phyloP scores from a whole-genome alignment of 768 basidiomycete species.

The Rhodotorula toruloides region DNA sequence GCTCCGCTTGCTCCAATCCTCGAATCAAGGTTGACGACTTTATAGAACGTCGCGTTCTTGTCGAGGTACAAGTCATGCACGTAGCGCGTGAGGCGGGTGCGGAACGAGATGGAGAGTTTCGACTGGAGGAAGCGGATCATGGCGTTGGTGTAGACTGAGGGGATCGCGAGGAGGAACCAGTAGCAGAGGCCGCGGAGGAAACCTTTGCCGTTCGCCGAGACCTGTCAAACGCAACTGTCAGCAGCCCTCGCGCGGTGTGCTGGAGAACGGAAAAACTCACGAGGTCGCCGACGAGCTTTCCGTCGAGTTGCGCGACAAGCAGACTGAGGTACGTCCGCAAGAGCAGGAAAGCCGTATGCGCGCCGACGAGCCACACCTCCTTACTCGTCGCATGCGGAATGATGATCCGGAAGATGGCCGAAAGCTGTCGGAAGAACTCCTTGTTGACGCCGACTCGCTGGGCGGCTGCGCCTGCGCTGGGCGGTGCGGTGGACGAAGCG shows the following conservation, averaged over 20 bases:
- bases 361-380: conserved; percentile 65
- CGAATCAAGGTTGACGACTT: conserved; percentile 41
- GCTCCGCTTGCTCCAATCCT: conserved; percentile 34
- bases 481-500: neutral
- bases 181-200: conserved; percentile 73
- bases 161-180: conserved; percentile 87
- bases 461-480: neutral
- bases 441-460: conserved; percentile 39
- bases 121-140: conserved; percentile 86
- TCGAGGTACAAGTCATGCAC: conserved; percentile 87
- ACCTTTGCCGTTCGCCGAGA: conserved; percentile 75
- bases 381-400: conserved; percentile 46
- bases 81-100: conserved; percentile 83
- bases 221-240: conserved; percentile 45
- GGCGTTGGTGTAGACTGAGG: conserved; percentile 90
- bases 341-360: conserved; percentile 81
- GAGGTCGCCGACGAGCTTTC: conserved; percentile 78
- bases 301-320: conserved; percentile 80
- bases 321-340: conserved; percentile 81
- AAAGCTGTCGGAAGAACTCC: conserved; percentile 42
- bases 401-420: conserved; percentile 40
- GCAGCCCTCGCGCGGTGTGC: too few species aligned
- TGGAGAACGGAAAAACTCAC: conserved; percentile 50
- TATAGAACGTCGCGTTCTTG: conserved; percentile 49
- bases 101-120: conserved; percentile 71